These are phyloP conservation scores for Ceriops zippeliana DNA, from an alignment of 345 rosid genomes.

Conservation along the genomic window DNA sequence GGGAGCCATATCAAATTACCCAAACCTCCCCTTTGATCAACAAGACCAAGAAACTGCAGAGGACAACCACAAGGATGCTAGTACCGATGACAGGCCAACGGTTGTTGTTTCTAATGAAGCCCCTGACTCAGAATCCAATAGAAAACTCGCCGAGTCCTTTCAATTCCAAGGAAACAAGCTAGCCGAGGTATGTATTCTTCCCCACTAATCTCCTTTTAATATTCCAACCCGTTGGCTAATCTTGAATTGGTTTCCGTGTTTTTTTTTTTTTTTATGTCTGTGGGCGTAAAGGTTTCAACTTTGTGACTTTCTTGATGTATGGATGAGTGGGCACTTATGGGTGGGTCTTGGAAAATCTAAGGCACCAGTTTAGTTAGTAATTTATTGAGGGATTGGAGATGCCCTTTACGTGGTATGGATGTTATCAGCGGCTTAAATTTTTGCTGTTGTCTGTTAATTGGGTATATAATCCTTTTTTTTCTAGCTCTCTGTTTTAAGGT, in stretches of 20 bases:
- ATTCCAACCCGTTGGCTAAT: background rate
- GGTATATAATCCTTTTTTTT: too few species aligned
- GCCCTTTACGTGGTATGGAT: too few species aligned
- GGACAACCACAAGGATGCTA: background rate
- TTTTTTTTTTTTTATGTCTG: background rate
- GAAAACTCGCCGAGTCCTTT: conserved; percentile 49
- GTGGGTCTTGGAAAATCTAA: background rate
- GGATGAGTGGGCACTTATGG: background rate
- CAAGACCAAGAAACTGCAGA: conserved; percentile 9
- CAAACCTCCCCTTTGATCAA: conserved; percentile 61
- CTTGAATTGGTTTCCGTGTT: background rate
- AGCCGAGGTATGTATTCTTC: conserved; percentile 52
- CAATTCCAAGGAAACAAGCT: conserved; percentile 66
- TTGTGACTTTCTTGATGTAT: background rate
- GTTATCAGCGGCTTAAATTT: too few species aligned
- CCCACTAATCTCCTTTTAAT: background rate
- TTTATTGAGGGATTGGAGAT: background rate
- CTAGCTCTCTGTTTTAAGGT: too few species aligned
- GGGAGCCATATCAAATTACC: conserved; percentile 32
- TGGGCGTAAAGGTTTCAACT: background rate
- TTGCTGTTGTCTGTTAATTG: too few species aligned
- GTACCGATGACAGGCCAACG: background rate
- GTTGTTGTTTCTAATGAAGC: conserved; percentile 3
- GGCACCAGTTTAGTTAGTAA: too few species aligned
- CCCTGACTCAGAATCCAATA: conserved; percentile 23